phyloP scores from a whole-genome alignment of 257 asterid species.

The Capsicum chinense region DNA sequence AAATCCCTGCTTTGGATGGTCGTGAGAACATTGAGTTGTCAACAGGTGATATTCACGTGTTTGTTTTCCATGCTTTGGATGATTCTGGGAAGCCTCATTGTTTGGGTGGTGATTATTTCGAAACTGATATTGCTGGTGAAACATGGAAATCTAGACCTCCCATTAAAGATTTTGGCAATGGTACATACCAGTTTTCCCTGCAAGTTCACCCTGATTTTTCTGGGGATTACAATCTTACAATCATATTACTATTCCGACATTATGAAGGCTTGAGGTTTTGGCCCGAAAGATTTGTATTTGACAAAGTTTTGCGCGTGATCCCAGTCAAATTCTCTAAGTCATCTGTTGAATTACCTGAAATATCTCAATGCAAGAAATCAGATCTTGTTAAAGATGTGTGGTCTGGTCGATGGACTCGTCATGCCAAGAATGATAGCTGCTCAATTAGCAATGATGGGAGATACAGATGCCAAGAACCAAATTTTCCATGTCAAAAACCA shows the following conservation, averaged over 20 bases:
- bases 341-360: conserved; percentile 44
- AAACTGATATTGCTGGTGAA: conserved; percentile 80
- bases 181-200: conserved; percentile 61
- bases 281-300: conserved; percentile 62
- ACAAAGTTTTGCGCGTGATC: conserved; percentile 61
- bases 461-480: conserved; percentile 72
- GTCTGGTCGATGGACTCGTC: conserved; percentile 96
- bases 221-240: conserved; percentile 76
- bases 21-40: conserved; percentile 45
- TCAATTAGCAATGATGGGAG: conserved; percentile 67
- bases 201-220: conserved; percentile 87
- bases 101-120: conserved; percentile 90
- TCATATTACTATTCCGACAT: conserved; percentile 67
- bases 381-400: conserved; percentile 68
- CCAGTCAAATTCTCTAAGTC: conserved; percentile 57
- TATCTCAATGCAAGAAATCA: conserved; percentile 53
- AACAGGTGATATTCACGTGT: conserved; percentile 69
- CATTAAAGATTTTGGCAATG: conserved; percentile 70
- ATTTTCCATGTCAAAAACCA: conserved; percentile 65
- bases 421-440: conserved; percentile 67
- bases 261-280: conserved; percentile 72
- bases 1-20: conserved; percentile 58
- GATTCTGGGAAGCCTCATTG: conserved; percentile 68
- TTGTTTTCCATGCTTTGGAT: conserved; percentile 79
- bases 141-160: conserved; percentile 92